phyloP scores from a whole-genome alignment of 495 filamentous ascomycete genomes.

The Penicillium coprophilum region DNA sequence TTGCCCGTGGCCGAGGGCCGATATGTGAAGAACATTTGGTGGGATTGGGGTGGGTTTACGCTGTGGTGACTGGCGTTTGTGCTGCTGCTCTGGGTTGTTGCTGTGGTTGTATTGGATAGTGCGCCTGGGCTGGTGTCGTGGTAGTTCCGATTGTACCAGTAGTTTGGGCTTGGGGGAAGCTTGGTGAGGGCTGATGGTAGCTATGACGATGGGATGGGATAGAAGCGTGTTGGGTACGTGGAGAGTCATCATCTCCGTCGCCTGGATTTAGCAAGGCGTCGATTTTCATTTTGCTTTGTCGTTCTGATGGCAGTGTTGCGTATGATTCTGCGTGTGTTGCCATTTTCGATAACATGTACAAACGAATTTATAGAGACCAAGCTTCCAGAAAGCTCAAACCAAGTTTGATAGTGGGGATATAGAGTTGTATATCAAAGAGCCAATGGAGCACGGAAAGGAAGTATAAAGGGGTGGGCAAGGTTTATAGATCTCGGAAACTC shows the following conservation, averaged over 20 bases:
- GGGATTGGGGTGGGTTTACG: slow-evolving; percentile 18
- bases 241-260: slow-evolving; percentile 21
- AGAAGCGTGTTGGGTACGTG: slow-evolving; percentile 27
- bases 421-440: slow-evolving; percentile 10
- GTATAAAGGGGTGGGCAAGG: slow-evolving; percentile 18
- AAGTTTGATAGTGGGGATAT: slow-evolving; percentile 3
- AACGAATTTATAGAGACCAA: neutral
- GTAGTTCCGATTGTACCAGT: slow-evolving; percentile 32
- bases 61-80: slow-evolving; percentile 3
- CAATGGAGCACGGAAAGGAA: slow-evolving; percentile 11
- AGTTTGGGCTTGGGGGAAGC: slow-evolving; percentile 33
- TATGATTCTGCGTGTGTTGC: slow-evolving; percentile 22
- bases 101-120: slow-evolving; percentile 13
- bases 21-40: slow-evolving; percentile 29
- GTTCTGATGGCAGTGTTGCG: slow-evolving; percentile 24
- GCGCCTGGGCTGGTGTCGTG: slow-evolving; percentile 26
- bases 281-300: slow-evolving; percentile 44
- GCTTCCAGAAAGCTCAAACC: slow-evolving; percentile 5
- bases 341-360: slow-evolving; percentile 14
- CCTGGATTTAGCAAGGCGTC: slow-evolving; percentile 39
- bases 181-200: slow-evolving; percentile 24
- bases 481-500: slow-evolving; percentile 28
- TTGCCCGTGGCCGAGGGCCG: slow-evolving; percentile 10
- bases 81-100: slow-evolving; percentile 21
- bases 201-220: slow-evolving; percentile 16